phyloP scores from a whole-genome alignment of 1,284 basidiomycete species.

The Papiliotrema terrestris region DNA sequence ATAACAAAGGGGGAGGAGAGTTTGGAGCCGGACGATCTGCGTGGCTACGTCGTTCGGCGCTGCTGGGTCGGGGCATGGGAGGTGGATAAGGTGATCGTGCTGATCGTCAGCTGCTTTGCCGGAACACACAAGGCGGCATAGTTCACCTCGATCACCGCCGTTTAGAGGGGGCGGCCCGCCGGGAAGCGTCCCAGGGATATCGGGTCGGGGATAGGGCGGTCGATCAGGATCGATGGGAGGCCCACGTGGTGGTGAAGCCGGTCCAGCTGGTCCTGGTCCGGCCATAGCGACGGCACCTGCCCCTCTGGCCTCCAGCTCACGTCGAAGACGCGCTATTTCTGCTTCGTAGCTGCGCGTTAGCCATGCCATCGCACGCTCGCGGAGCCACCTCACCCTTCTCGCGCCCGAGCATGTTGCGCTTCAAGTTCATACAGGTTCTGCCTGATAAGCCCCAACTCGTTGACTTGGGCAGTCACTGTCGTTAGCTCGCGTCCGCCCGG shows the following conservation, averaged over 20 bases:
- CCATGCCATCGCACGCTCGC: not conserved
- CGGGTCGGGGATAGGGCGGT: conserved; percentile 19
- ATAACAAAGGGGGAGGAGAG: conserved; percentile 46
- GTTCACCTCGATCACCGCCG: conserved; percentile 12
- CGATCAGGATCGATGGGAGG: conserved; percentile 5
- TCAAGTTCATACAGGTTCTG: conserved; percentile 75
- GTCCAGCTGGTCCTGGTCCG: conserved; percentile 17
- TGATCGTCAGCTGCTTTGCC: not conserved
- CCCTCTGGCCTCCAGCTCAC: conserved; percentile 58
- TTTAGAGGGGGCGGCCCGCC: conserved; percentile 27
- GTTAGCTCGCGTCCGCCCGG: not conserved
- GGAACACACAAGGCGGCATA: not conserved
- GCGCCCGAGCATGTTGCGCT: conserved; percentile 65
- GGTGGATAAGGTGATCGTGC: conserved; percentile 34
- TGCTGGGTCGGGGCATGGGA: conserved; percentile 33
- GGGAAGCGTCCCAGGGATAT: conserved; percentile 18
- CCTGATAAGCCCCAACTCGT: conserved; percentile 68
- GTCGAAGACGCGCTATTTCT: conserved; percentile 63
- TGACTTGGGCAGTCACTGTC: conserved; percentile 64
- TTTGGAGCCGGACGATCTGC: conserved; percentile 7
- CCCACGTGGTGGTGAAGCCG: conserved; percentile 4
- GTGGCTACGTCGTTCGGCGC: conserved; percentile 22
- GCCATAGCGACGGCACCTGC: conserved; percentile 16
- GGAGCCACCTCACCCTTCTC: conserved; percentile 54
- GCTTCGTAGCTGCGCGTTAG: conserved; percentile 58